Evolutionary conservation across 345 rosid genomes (phyloP), one percentile per base, ranked within the genome.

Genomic region (Arabidopsis arenosa): DNA sequence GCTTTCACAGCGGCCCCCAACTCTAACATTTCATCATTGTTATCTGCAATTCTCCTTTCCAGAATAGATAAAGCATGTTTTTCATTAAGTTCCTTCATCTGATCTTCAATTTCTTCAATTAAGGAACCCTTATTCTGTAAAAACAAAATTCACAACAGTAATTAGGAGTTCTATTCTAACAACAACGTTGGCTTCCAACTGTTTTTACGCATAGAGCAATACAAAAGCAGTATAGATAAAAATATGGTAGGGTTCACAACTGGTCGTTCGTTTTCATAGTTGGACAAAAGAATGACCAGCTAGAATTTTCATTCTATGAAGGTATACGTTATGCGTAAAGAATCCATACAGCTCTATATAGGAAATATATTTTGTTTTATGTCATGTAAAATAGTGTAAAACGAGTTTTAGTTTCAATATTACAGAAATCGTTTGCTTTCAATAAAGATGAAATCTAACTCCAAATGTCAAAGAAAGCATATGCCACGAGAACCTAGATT

Each of bases 41-140:
- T 86, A 77, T 90, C 95, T 52, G 97, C 91, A 49, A 73, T 67
- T 86, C 98, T 90, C 83, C 98, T 90, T 82, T 92, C 97, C 55
- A 85, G 53, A 54, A 82, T 45, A 75, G 96, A 79, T 17, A 84
- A 82, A 43, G 98, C 97, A 47, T 88, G 97, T 54, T 86, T 85
- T 76, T 88, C 86, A 75, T 89, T 85, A 68, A 92, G 90, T 66
- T 88, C 88, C 79, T 89, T 95, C 90, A 92, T 89, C 56, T 84
- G 92, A 58, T 83, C 94, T 75, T 95, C 99, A 52, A 92, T 84
- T 83, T 89, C 97, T 80, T 95, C 99, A 47, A 95, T 89, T 54
- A 79, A 85, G 57, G 96, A 88, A 67, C 97, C 98, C 79, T 90
- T 95, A 73, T 87, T 74, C 99, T 95, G 88, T 51, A 63, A 80